These are phyloP conservation scores for Tilletia indica DNA, from an alignment of 1,284 basidiomycete genomes.

Conservation along the genomic window DNA sequence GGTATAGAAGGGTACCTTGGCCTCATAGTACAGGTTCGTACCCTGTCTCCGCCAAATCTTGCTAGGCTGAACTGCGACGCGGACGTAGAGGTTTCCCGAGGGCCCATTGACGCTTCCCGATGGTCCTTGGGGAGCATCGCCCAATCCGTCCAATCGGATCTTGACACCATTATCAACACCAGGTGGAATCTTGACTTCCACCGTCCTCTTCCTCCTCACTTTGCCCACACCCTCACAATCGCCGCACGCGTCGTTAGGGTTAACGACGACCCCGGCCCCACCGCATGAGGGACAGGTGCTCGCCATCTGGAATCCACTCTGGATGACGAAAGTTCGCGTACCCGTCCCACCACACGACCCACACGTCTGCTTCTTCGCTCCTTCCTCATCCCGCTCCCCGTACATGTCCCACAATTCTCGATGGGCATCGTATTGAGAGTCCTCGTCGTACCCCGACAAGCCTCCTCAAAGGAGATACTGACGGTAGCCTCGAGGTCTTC, in stretches of 20 bases:
- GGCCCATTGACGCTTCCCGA: constrained; percentile 7
- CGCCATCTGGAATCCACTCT: constrained; percentile 95
- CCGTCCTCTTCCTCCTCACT: constrained; percentile 74
- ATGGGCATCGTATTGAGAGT: constrained; percentile 78
- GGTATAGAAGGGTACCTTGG: constrained; percentile 84
- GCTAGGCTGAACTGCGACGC: constrained; percentile 79
- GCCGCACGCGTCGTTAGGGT: constrained; percentile 74
- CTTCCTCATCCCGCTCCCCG: constrained; percentile 79
- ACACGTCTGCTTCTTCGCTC: constrained; percentile 79
- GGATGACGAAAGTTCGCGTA: constrained; percentile 83
- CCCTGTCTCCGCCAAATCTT: constrained; percentile 88
- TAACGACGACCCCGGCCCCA: constrained; percentile 79
- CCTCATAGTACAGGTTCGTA: constrained; percentile 83
- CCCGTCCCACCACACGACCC: constrained; percentile 80
- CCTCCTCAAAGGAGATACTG: constrained; percentile 77
- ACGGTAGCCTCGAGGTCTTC: constrained; percentile 80
- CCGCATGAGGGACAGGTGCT: constrained; percentile 80
- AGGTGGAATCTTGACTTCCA: constrained; percentile 74
- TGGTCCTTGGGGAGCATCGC: constrained; percentile 73
- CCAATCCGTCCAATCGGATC: constrained; percentile 76
- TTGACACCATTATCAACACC: constrained; percentile 97
- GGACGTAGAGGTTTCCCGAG: constrained; percentile 81
- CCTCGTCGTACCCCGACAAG: constrained; percentile 82
- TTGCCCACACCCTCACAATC: constrained; percentile 84
- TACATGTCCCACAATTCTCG: constrained; percentile 78